Evolutionary conservation across 2,329 filamentous ascomycete genomes (phyloP).

Genomic region (Fusarium nodosum): DNA sequence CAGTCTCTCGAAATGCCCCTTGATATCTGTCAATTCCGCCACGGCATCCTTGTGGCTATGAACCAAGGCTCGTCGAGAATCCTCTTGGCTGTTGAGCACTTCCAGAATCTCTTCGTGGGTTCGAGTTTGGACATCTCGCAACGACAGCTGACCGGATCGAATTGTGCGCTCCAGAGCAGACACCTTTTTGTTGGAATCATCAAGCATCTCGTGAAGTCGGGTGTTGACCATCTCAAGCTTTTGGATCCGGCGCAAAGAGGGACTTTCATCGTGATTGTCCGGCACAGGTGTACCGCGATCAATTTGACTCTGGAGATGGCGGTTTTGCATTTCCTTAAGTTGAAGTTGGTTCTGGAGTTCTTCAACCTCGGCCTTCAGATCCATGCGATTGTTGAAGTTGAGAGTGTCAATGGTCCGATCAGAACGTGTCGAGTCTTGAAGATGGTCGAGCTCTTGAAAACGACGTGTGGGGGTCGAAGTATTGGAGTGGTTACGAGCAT

Average conservation of each 20-base stretch:
- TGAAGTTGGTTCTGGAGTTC: constrained; percentile 95
- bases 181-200: constrained; percentile 93
- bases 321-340: constrained; percentile 94
- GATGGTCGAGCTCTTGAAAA: constrained; percentile 70
- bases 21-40: constrained; percentile 86
- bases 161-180: constrained; percentile 90
- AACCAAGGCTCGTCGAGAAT: constrained; percentile 84
- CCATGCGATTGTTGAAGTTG: constrained; percentile 88
- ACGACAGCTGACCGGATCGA: constrained; percentile 85
- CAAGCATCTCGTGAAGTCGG: constrained; percentile 91
- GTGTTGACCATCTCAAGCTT: constrained; percentile 94
- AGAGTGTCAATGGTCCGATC: constrained; percentile 86
- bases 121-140: constrained; percentile 91
- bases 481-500: constrained; percentile 75
- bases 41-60: constrained; percentile 89
- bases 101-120: constrained; percentile 96
- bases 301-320: constrained; percentile 89
- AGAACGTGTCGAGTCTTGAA: constrained; percentile 82
- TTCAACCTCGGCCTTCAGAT: constrained; percentile 90
- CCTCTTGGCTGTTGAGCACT: constrained; percentile 91
- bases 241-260: constrained; percentile 83
- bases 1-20: constrained; percentile 87
- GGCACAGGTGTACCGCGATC: constrained; percentile 74
- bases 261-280: constrained; percentile 80
- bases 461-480: constrained; percentile 83